Evolutionary conservation across 2,329 filamentous ascomycete species (phyloP).

Genomic region (Diaporthe humulicola): DNA sequence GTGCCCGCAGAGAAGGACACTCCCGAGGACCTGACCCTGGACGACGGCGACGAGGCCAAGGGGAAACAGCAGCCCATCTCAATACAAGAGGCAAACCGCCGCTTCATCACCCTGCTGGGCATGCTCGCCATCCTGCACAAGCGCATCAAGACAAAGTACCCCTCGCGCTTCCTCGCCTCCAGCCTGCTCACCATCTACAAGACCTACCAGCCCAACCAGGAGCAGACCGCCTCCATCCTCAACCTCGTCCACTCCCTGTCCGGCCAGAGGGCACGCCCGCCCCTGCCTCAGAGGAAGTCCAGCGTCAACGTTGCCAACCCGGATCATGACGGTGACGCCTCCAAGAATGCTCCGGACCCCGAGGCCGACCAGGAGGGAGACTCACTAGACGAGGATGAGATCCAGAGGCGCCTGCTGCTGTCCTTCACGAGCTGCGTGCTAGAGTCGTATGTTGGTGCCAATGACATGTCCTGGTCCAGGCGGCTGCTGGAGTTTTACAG

Average conservation of each 20-base stretch:
- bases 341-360: slow-evolving; percentile 71
- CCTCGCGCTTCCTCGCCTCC: slow-evolving; percentile 82
- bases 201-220: slow-evolving; percentile 74
- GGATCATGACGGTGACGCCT: slow-evolving; percentile 66
- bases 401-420: slow-evolving; percentile 76
- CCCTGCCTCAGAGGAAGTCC: slow-evolving; percentile 70
- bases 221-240: slow-evolving; percentile 78
- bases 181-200: slow-evolving; percentile 80
- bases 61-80: slow-evolving; percentile 29
- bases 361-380: slow-evolving; percentile 68
- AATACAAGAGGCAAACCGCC: slow-evolving; percentile 46
- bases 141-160: slow-evolving; percentile 81
- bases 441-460: slow-evolving; percentile 77
- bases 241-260: slow-evolving; percentile 76
- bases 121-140: slow-evolving; percentile 81
- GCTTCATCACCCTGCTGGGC: slow-evolving; percentile 78
- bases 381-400: slow-evolving; percentile 66
- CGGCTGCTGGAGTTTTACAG: slow-evolving; percentile 77
- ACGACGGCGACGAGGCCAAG: slow-evolving; percentile 38
- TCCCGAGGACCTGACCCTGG: slow-evolving; percentile 41
- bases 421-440: slow-evolving; percentile 84
- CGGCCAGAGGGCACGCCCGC: slow-evolving; percentile 68
- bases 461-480: slow-evolving; percentile 72
- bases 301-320: slow-evolving; percentile 68
- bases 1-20: slow-evolving; percentile 54